phyloP scores from a whole-genome alignment of 805 yeast species.

The Wickerhamiella cacticola region DNA sequence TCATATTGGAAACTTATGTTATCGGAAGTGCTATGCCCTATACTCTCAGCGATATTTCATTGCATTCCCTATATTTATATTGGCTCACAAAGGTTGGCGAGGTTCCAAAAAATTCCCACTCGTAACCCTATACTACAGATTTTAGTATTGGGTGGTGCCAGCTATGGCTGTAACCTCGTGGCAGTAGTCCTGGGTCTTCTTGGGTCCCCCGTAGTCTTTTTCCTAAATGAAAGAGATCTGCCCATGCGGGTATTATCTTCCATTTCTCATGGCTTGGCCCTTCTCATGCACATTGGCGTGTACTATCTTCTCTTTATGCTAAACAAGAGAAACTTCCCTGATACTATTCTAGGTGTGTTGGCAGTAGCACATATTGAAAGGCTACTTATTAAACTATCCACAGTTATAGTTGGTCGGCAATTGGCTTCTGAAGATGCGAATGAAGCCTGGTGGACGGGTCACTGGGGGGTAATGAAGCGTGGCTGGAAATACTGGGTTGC shows the following conservation, averaged over 20 bases:
- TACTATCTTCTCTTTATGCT: conserved; percentile 56
- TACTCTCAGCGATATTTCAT: conserved; percentile 45
- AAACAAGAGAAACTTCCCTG: conserved; percentile 54
- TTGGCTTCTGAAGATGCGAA: conserved; percentile 55
- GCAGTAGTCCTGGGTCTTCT: not conserved
- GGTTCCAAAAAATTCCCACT: conserved; percentile 28
- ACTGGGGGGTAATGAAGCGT: conserved; percentile 49
- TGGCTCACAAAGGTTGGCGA: conserved; percentile 65
- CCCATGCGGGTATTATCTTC: conserved; percentile 27
- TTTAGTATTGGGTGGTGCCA: conserved; percentile 25
- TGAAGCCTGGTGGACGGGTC: conserved; percentile 50
- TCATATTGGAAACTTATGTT: conserved; percentile 54
- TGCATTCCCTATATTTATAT: conserved; percentile 49
- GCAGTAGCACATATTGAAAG: conserved; percentile 45
- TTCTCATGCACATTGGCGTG: conserved; percentile 40
- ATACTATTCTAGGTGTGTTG: conserved; percentile 50
- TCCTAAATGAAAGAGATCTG: not conserved
- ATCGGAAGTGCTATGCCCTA: conserved; percentile 56
- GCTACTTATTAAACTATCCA: conserved; percentile 41
- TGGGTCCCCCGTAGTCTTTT: not conserved
- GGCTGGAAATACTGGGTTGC: conserved; percentile 72
- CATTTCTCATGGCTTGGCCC: conserved; percentile 37
- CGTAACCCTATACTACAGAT: conserved; percentile 46
- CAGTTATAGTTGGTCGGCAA: conserved; percentile 42
- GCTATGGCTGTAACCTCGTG: not conserved